phyloP scores from a whole-genome alignment of 257 asterid species.

The Primulina huaijiensis region DNA sequence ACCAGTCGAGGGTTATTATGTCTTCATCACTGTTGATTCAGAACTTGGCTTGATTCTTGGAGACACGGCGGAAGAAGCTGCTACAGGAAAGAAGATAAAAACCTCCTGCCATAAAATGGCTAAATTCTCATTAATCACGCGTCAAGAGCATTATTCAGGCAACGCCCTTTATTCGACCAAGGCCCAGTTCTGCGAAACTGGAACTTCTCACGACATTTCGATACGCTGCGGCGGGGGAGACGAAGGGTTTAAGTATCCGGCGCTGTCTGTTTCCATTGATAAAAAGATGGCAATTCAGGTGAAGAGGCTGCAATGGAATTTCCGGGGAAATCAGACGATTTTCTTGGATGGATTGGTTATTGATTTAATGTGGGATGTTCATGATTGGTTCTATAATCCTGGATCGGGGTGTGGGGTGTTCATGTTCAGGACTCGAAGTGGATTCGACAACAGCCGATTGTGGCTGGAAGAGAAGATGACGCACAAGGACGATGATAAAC shows the following conservation, averaged over 20 bases:
- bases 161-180: constrained; percentile 49
- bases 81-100: constrained; percentile 27
- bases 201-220: constrained; percentile 42
- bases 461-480: constrained; percentile 52
- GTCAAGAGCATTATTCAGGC: constrained; percentile 57
- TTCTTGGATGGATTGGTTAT: constrained; percentile 58
- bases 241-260: constrained; percentile 42
- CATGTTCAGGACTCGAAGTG: constrained; percentile 65
- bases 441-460: constrained; percentile 52
- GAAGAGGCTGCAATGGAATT: constrained; percentile 65
- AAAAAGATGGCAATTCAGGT: constrained; percentile 47
- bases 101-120: constrained; percentile 21
- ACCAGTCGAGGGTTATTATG: constrained; percentile 45
- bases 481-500: constrained; percentile 39
- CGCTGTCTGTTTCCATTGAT: constrained; percentile 50
- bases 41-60: constrained; percentile 49
- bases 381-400: constrained; percentile 59
- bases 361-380: constrained; percentile 78
- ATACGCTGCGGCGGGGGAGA: constrained; percentile 51
- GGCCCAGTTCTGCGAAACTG: constrained; percentile 46
- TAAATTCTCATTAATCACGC: constrained; percentile 37
- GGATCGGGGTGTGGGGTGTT: constrained; percentile 43
- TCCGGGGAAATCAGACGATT: constrained; percentile 68
- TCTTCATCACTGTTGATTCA: constrained; percentile 43
- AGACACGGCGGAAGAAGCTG: constrained; percentile 32